Evolutionary conservation across 2,329 filamentous ascomycete species (phyloP), one percentile per base, ranked within the genome.

Genomic region (Didymella lethalis): DNA sequence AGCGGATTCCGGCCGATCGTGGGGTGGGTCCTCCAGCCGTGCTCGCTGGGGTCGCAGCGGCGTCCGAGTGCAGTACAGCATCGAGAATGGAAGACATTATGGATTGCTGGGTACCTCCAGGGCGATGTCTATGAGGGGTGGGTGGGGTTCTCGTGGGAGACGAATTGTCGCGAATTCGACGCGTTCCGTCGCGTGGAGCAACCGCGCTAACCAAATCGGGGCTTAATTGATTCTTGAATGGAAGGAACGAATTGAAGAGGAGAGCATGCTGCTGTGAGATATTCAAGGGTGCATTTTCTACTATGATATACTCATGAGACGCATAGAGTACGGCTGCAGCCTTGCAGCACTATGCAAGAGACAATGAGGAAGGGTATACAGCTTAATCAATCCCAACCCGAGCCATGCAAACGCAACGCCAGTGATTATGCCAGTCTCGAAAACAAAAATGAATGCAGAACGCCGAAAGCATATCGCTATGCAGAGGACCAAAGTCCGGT

Each of bases 11-110:
- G 44, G 74, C 75, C 32, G 77, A 71, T 34, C 73, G 75, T 32
- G 73, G 75, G 59, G 74, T 74, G 48, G 75, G 64, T 65, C 69
- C 66, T 28, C 76, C 69, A 59, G 69, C 59, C 64, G 77, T 67
- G 69, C 76, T 73, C 36, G 77, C 71, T 51, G 77, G 70, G n/a
- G 74, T 72, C 50, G 75, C 67, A 50, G 77, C 74, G 53, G 74
- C 74, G 59, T 82, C 83, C 14, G 82, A 84, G 31, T 79, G 77
- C 49, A 84, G 71, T 20, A 81, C 78, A 29, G 81, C 78, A 68
- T 85, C 83, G 12, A 84, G 69, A 20, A 84, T 69, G 18, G 82
- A 84, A 66, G 83, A 83, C 83, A 85, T 85, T 60, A 57, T 73
- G 67, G 49, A 18, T 36, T 23, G 50, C 32, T 60, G 38, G 48